Evolutionary conservation across 441 rosid species (phyloP).

Genomic region (Lagerstroemia fauriei): DNA sequence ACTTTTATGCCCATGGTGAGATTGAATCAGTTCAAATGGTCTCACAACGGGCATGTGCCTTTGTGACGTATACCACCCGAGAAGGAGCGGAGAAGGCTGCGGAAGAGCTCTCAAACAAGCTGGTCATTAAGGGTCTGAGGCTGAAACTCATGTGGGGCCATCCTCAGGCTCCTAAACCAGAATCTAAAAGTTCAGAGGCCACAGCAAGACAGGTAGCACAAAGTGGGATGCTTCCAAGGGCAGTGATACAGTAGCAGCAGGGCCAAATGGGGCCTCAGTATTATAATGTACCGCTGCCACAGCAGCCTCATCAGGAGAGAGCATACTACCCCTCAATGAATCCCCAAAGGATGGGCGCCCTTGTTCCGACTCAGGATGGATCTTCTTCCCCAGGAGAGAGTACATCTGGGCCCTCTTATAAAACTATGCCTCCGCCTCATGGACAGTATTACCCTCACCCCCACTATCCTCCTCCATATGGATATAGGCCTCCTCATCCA

Average conservation of each 20-base stretch:
- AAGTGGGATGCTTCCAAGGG: conserved; percentile 77
- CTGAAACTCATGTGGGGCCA: conserved; percentile 92
- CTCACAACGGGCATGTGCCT: conserved; percentile 84
- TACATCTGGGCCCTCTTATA: conserved; percentile 58
- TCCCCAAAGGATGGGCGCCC: conserved; percentile 95
- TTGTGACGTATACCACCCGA: conserved; percentile 83
- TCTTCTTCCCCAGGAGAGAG: conserved; percentile 47
- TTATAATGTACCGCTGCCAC: conserved; percentile 59
- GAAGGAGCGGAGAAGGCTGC: conserved; percentile 99
- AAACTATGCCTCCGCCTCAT: conserved; percentile 42
- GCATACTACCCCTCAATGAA: conserved; percentile 91
- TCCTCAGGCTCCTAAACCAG: conserved; percentile 83
- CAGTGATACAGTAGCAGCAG: conserved; percentile 84
- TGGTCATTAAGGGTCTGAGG: conserved; percentile 79
- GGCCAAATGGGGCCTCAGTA: conserved; percentile 63
- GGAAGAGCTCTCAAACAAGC: conserved; percentile 77
- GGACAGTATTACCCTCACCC: conserved; percentile 55
- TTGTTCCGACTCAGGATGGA: conserved; percentile 76
- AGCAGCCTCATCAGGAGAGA: conserved; percentile 67
- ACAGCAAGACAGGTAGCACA: conserved; percentile 67
- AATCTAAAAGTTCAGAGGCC: conserved; percentile 64
- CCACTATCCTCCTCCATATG: conserved; percentile 55
- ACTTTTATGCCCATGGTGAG: conserved; percentile 88
- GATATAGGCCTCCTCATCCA: conserved; percentile 50
- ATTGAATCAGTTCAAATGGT: conserved; percentile 86